Evolutionary conservation across 1,284 basidiomycete genomes (phyloP), one percentile per base, ranked within the genome.

Genomic region (Puccinia novopanici): DNA sequence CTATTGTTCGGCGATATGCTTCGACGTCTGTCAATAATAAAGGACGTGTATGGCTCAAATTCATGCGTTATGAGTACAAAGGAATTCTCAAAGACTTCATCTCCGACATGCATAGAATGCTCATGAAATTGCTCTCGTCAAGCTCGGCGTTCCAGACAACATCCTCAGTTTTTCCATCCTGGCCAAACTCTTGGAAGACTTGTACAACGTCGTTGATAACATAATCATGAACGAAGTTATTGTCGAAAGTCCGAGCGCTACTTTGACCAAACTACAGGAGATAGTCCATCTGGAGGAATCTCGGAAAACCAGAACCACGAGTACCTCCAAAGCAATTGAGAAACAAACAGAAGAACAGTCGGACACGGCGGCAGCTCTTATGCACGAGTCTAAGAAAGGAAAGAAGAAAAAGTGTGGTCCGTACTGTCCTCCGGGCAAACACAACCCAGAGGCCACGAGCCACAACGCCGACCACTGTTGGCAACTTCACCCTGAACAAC

Each of bases 131-230:
- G 13, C 3, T 15, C 2, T 61, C 2, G 3, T 34, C 15, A 61
- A 61, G 2, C 57, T 61, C 19, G 57, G 57, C 13, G 57, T 34
- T 2, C 57, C 57, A 5, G 30, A 61, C 1, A 37, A 61, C 30
- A 61, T 61, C 30, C 57, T 61, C 30, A 61, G 57, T n/a, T 61
- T 37, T 30, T 61, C 57, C 27, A 61, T 61, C 10, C 30, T 61
- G 2, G 8, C 57, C 13, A 34, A 61, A 30, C 57, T 61, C 13
- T 15, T 13, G 6, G 4, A 37, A n/a, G 30, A 61, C 27, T 5
- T 61, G 19, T 37, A 61, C 10, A 61, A 61, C 30, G 13, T 61
- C n/a, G 27, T 61, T 2, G 30, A 61, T 9, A 61, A 61, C 30
- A 61, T 61, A 5, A 61, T 61, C 5, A 61, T 61, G 57, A 61